phyloP scores from a whole-genome alignment of 179 eudicot species.

The Camellia oleifera region DNA sequence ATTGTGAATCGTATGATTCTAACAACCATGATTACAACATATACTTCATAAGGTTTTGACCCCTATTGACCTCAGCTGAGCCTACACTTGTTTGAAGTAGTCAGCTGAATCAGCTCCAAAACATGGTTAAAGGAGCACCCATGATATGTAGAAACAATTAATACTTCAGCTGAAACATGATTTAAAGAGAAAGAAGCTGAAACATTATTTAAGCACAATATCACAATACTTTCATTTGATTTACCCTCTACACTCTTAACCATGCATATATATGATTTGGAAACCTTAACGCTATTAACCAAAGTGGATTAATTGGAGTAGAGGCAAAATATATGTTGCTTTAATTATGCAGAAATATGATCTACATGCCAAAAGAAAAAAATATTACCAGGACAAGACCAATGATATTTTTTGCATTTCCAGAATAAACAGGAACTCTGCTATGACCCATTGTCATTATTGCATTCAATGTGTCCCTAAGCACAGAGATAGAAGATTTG shows the following conservation, averaged over 20 bases:
- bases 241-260: neutral
- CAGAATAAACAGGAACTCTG: constrained; percentile 79
- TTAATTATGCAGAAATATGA: neutral
- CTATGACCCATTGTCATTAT: constrained; percentile 89
- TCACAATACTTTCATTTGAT: neutral
- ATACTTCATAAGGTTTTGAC: too few species aligned
- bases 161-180: neutral
- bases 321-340: neutral
- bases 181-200: neutral
- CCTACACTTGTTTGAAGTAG: too few species aligned
- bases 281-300: too few species aligned
- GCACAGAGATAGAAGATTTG: constrained; percentile 16
- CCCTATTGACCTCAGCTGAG: too few species aligned
- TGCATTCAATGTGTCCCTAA: constrained; percentile 85
- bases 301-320: too few species aligned
- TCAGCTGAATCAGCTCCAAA: too few species aligned
- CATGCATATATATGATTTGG: too few species aligned
- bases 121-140: too few species aligned
- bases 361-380: neutral
- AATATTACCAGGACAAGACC: constrained; percentile 71
- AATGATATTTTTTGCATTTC: constrained; percentile 65
- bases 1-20: too few species aligned
- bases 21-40: too few species aligned
- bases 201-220: neutral
- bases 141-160: too few species aligned